A percentile compares a stretch with the other conserved stretches of the same genome.
phyloP scores from a whole-genome alignment of 805 yeast species.

The Candida sonorensis region DNA sequence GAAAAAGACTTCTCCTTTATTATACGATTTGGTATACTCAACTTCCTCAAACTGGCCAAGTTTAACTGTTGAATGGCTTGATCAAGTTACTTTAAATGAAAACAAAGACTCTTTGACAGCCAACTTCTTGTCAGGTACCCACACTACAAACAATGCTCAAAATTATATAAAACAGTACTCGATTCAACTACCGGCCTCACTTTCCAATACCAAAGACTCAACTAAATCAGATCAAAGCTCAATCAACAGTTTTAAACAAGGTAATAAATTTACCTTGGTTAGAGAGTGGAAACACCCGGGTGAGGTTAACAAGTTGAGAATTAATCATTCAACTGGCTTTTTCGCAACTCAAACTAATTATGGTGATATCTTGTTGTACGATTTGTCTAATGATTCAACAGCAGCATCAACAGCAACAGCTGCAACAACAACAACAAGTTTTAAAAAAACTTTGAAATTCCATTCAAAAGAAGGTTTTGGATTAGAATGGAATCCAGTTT shows the following conservation, averaged over 20 bases:
- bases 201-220: too few relatives aligned
- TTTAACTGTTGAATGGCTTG: conserved; percentile 62
- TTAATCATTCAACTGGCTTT: conserved; percentile 40
- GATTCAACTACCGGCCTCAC: conserved; percentile 42
- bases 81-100: conserved; percentile 26
- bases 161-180: conserved; percentile 41
- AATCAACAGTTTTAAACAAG: conserved; percentile 8
- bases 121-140: conserved; percentile 40
- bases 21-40: conserved; percentile 70
- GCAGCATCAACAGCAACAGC: too few relatives aligned
- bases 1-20: conserved; percentile 78
- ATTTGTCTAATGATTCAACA: too few relatives aligned
- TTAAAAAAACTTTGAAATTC: conserved; percentile 32
- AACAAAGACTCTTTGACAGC: conserved; percentile 11
- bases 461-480: conserved; percentile 68
- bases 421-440: conserved; percentile 10
- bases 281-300: conserved; percentile 57
- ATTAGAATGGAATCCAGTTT: conserved; percentile 54
- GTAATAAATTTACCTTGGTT: conserved; percentile 35
- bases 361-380: conserved; percentile 44
- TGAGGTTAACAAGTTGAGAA: conserved; percentile 57
- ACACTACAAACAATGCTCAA: conserved; percentile 32
- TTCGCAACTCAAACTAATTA: conserved; percentile 49
- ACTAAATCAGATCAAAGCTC: too few relatives aligned
- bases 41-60: conserved; percentile 66